Base-by-base conservation (phyloP, 495 filamentous ascomycete genomes). In the Podospora appendiculata region DNA sequence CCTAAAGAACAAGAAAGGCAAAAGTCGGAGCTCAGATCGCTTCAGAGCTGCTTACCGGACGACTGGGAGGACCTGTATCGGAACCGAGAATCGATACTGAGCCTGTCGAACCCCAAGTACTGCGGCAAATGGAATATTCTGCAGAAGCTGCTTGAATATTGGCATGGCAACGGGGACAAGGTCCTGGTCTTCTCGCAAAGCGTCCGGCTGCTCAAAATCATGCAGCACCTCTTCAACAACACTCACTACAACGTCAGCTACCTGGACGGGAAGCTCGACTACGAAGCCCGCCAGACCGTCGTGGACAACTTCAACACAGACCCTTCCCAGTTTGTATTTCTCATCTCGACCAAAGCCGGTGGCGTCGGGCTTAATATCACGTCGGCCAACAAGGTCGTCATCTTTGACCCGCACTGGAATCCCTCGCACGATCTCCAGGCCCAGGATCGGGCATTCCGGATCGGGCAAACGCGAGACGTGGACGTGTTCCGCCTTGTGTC, bases 341-440 rank as follows among this genome's bases (percentile, higher is more conserved):
- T 98, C 42, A 97, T 98, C 58, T 92, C 87, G 14, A 97, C 93
- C 16, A 88, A 87, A 62, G 89, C 93, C 13, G 93, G 93, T 32
- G 92, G 92, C 19, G 68, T 77, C 8, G 92, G 91, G 0, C 73
- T 97, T 8, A 98, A 98, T 62, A 98, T 98, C 64, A 96, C 93
- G 4, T 92, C 89, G 0, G 93, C 93, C 10, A 98, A 98, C 71
- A 97, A 97, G 67, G 92, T 98, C 9, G 93, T 98, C 16, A 88
- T 98, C 36, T 86, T 96, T 39, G 93, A 98, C 63, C 93, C 93
- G 0, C 95, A 96, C 61, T 98, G 93, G 93, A 98, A 98, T 53
- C 93, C 93, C 4, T 79, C 87, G 16, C 88, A 90, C 57, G 91
- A 98, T 59, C 78, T 97, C 2, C 93, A 98, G 69, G 93, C 93